Evolutionary conservation across 2,329 filamentous ascomycete species (phyloP).

Genomic region (Phialophora macrospora): DNA sequence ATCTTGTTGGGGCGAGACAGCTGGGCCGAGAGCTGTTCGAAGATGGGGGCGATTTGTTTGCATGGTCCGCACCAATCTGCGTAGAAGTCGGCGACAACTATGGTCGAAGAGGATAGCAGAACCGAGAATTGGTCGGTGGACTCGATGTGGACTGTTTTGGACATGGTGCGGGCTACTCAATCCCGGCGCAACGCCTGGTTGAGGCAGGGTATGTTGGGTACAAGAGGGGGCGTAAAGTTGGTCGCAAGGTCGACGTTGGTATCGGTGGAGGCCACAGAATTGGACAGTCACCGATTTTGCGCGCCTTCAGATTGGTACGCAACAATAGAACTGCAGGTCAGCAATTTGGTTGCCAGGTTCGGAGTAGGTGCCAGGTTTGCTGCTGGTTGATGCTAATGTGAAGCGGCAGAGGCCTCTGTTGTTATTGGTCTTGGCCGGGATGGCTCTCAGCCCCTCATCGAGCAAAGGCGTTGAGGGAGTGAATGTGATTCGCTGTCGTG

Average conservation of each 20-base stretch:
- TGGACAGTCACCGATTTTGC: background rate
- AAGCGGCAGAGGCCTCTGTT: background rate
- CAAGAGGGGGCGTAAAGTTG: background rate
- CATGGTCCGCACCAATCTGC: constrained; percentile 86
- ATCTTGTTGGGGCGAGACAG: constrained; percentile 74
- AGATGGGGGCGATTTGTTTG: constrained; percentile 80
- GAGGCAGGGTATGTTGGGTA: background rate
- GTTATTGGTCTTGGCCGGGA: constrained; percentile 9
- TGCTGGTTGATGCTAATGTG: constrained; percentile 4
- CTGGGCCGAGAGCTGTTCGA: constrained; percentile 73
- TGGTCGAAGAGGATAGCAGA: constrained; percentile 71
- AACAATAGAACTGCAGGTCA: constrained; percentile 5
- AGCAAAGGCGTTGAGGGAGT: background rate
- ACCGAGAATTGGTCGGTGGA: constrained; percentile 70
- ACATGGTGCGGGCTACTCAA: constrained; percentile 44
- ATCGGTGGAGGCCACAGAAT: background rate
- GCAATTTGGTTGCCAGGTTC: background rate
- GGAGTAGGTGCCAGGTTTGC: background rate
- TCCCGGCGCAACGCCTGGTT: constrained; percentile 1
- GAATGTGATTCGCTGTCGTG: background rate
- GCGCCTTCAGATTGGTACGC: background rate
- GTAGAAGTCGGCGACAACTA: constrained; percentile 90
- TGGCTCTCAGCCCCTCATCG: constrained; percentile 10
- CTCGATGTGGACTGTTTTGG: constrained; percentile 58
- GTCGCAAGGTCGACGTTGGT: background rate